Evolutionary conservation across 2,329 filamentous ascomycete genomes (phyloP).

Genomic region (Talaromyces sp.): DNA sequence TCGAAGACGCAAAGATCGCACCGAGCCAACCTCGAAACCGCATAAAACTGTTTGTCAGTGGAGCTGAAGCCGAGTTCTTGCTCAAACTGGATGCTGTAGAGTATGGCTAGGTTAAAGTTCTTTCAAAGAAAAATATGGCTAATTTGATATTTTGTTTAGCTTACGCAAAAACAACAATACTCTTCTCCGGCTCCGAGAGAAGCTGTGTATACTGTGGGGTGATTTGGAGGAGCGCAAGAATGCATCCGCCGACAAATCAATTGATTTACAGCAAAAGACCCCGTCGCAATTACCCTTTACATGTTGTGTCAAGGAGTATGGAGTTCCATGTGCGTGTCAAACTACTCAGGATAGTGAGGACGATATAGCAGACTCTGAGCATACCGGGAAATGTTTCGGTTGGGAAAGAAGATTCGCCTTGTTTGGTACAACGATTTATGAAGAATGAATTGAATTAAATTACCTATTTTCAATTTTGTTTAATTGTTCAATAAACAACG

Average conservation of each 20-base stretch:
- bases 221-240: constrained; percentile 68
- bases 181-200: constrained; percentile 57
- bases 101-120: constrained; percentile 31
- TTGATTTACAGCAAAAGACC: constrained; percentile 11
- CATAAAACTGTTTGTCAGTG: constrained; percentile 65
- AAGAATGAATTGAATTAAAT: constrained; percentile 8
- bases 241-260: constrained; percentile 19
- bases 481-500: background rate
- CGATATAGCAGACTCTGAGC: constrained; percentile 18
- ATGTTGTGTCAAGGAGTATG: constrained; percentile 69
- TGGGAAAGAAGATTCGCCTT: constrained; percentile 62
- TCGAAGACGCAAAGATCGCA: constrained; percentile 60
- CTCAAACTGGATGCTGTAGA: constrained; percentile 50
- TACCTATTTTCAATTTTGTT: background rate
- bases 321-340: constrained; percentile 40
- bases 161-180: constrained; percentile 48
- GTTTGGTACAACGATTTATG: constrained; percentile 57
- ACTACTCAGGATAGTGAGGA: constrained; percentile 17
- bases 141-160: constrained; percentile 28
- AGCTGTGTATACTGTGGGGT: constrained; percentile 77
- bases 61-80: constrained; percentile 50
- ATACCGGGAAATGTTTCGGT: constrained; percentile 38
- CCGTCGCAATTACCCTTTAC: constrained; percentile 56
- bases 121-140: background rate
- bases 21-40: constrained; percentile 37